Evolutionary conservation across 2,329 filamentous ascomycete genomes (phyloP), one percentile per base, ranked within the genome.

Genomic region (Myriangium duriaei): DNA sequence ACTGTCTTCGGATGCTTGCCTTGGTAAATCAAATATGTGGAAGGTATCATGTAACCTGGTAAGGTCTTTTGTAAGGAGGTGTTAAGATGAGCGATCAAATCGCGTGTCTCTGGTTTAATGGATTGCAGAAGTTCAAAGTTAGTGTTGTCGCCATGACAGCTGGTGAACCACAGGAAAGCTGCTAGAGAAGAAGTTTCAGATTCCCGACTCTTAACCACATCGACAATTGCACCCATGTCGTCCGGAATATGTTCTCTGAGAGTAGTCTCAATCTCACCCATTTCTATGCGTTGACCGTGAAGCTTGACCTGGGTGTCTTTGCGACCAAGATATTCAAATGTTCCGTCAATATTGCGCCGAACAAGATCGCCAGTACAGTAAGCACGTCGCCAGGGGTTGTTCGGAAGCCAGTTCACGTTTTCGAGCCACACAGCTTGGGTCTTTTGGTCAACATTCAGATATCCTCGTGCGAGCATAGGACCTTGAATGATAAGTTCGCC

Each of bases 241-340:
- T 30, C 16, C 11, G 26, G 28, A 11, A 37, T 11, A 5, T 17
- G 15, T 6, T 30, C 15, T 11, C 28, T 24, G 14, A 37, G 11
- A 12, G 13, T 30, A 4, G 26, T 2, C n/a, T 95, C 86, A 47
- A 95, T 94, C 47, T 95, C 88, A 46, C 79, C 79, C 29, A 96
- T 74, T 61, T 96, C 88, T 47, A 95, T 91, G 42, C 87, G 72
- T 67, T 94, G 94, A 1, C 87, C 87, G 42, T 87, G 79, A 45
- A 95, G 86, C 65, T 95, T 96, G 62, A 94, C 81, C 55, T 95
- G 87, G 44, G 78, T 72, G 54, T 95, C 87, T 16, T 75, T 76
- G 15, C 81, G 71, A n/a, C 81, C 80, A 5, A 73, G 57, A 26
- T 86, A 81, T 3, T 79, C 57, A 5, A 92, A 63, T 0, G 76